A percentile compares a stretch with the other conserved stretches of the same genome.
Conservation (phyloP, 1,139 yeast species). For the Yamadazyma mexicana region DNA sequence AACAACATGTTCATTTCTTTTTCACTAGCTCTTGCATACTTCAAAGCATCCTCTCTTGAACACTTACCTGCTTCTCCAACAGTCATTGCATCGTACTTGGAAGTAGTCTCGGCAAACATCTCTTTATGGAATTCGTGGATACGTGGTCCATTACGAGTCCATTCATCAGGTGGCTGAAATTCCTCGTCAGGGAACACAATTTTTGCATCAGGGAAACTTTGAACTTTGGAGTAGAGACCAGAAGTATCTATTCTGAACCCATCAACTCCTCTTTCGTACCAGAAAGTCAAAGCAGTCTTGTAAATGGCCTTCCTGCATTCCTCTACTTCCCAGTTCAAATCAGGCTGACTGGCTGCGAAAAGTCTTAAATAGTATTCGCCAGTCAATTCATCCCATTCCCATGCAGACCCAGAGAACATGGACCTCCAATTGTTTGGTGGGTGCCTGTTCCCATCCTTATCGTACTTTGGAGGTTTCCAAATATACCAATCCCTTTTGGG, state of each 20-base stretch:
- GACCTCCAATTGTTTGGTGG: conserved; percentile 62
- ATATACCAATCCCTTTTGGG: conserved; percentile 63
- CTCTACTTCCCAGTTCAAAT: conserved; percentile 28
- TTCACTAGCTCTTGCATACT: conserved; percentile 47
- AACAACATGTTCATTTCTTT: conserved; percentile 54
- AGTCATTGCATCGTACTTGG: conserved; percentile 52
- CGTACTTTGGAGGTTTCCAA: conserved; percentile 51
- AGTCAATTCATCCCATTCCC: conserved; percentile 53
- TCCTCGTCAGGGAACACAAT: conserved; percentile 37
- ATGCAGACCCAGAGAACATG: conserved; percentile 52
- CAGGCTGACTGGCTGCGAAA: conserved; percentile 55
- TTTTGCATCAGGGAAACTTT: conserved; percentile 48
- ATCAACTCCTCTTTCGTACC: conserved; percentile 57
- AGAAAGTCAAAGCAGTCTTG: conserved; percentile 46
- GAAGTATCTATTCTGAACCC: conserved; percentile 61
- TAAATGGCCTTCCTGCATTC: conserved; percentile 50
- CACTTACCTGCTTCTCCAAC: conserved; percentile 55
- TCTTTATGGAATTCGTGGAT: conserved; percentile 58
- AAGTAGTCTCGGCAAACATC: conserved; percentile 39
- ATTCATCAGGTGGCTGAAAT: conserved; percentile 37
- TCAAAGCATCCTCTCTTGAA: conserved; percentile 41
- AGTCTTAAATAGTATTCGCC: conserved; percentile 53
- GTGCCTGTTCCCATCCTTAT: conserved; percentile 44
- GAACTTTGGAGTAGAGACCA: conserved; percentile 49
- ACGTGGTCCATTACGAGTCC: conserved; percentile 46